Percentiles rank a stretch among this genome's conserved stretches.
Conservation (phyloP, 805 yeast species). For the Grigorovia humatica region DNA sequence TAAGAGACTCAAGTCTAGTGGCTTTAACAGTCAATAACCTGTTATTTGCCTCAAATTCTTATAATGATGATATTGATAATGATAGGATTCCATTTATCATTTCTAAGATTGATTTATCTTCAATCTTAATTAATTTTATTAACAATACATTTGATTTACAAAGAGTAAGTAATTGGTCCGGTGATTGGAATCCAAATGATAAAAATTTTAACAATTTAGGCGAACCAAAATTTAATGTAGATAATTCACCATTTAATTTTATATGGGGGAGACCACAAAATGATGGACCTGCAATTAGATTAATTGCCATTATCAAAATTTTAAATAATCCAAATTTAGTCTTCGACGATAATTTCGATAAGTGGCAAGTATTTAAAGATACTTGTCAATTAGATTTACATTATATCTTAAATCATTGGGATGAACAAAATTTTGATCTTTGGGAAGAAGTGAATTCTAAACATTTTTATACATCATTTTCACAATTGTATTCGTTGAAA, state of each 20-base stretch:
- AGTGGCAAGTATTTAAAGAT: conserved; percentile 13
- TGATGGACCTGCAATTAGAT: conserved; percentile 86
- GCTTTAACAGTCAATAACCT: conserved; percentile 41
- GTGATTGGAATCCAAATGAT: conserved; percentile 33
- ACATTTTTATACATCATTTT: conserved; percentile 72
- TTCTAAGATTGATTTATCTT: neutral
- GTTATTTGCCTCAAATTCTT: neutral
- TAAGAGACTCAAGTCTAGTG: conserved; percentile 80
- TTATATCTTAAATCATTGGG: conserved; percentile 57
- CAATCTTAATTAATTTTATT: conserved; percentile 38
- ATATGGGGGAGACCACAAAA: conserved; percentile 94
- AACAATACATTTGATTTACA: conserved; percentile 51
- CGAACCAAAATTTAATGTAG: conserved; percentile 76
- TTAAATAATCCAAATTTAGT: conserved; percentile 31
- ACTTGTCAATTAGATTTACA: conserved; percentile 56
- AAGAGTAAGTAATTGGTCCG: conserved; percentile 58
- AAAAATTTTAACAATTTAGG: conserved; percentile 51
- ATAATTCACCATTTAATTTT: conserved; percentile 50
- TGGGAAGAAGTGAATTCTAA: conserved; percentile 81
- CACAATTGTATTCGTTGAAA: conserved; percentile 60
- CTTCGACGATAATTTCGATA: conserved; percentile 14
- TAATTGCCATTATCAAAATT: conserved; percentile 51
- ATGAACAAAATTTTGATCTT: conserved; percentile 60
- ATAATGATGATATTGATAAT: neutral
- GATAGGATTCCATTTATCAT: neutral